Evolutionary conservation across 2,329 filamentous ascomycete species (phyloP), one percentile per base, ranked within the genome.

Genomic region (Aspergillus fijiensis): DNA sequence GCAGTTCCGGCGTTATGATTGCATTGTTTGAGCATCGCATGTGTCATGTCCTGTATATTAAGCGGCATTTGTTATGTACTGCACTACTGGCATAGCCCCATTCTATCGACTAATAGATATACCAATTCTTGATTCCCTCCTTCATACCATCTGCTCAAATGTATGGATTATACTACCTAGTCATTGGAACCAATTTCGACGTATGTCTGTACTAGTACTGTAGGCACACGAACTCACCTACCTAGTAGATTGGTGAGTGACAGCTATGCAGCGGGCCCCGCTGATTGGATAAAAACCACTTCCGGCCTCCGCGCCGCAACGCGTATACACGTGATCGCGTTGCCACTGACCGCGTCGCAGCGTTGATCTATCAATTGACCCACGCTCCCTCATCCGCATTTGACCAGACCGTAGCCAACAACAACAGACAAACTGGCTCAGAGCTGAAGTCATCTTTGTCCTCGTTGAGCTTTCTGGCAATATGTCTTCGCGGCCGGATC

Each of bases 401-500:
- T 42, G 48, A 50, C 48, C 48, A 55, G 55, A 53, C 29, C 35
- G 25, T 48, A 10, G 16, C 39, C 31, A 35, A 55, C 51, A 47
- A 54, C 54, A 51, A 54, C 53, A 51, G 39, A 29, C 51, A 50
- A 59, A 51, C 60, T 60, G 59, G 52, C 57, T 49, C 33, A 49
- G 27, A 55, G 55, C 47, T 47, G 52, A 21, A 57, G 57, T 63
- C 53, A 21, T 57, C 35, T 42, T 42, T 49, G 59, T 56, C 55
- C 53, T 42, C 51, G 29, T 56, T 33, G 42, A 55, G 65, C 56
- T 54, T 49, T 60, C 60, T 63, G 60, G 59, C 65, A 83, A 63
- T 49, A 91, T 91, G 88, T 87, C 87, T 74, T 89, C 88, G 55
- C 81, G 88, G 70, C 88, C 88, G 59, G 88, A 91, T 72, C 76